These are phyloP conservation scores for Golubevia sp. DNA, from an alignment of 1,284 basidiomycete species.

Conservation along the genomic window DNA sequence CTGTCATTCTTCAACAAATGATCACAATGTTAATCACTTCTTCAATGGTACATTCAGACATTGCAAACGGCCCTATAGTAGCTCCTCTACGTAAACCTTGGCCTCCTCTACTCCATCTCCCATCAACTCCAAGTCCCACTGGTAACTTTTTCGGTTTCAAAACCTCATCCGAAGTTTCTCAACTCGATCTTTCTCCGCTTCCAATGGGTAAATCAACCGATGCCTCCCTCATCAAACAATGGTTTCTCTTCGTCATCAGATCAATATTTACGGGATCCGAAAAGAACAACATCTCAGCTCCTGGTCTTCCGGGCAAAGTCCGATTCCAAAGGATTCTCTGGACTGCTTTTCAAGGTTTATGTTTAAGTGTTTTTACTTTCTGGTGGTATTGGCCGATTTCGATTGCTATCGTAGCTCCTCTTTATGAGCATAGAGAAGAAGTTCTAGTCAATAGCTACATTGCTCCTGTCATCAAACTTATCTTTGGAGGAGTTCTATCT, in stretches of 20 bases:
- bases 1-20: slow-evolving; percentile 50
- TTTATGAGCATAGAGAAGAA: slow-evolving; percentile 29
- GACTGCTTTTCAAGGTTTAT: slow-evolving; percentile 47
- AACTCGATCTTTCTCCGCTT: slow-evolving; percentile 10
- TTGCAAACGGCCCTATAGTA: slow-evolving; percentile 31
- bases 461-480: slow-evolving; percentile 44
- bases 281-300: slow-evolving; percentile 35
- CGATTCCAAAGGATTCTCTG: slow-evolving; percentile 40
- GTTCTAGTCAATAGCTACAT: slow-evolving; percentile 34
- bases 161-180: slow-evolving; percentile 24
- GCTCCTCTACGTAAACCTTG: slow-evolving; percentile 34
- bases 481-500: slow-evolving; percentile 41
- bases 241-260: slow-evolving; percentile 35
- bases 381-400: slow-evolving; percentile 55
- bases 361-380: slow-evolving; percentile 36
- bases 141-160: slow-evolving; percentile 32
- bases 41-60: slow-evolving; percentile 34
- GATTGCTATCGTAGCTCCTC: slow-evolving; percentile 50
- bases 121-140: slow-evolving; percentile 22
- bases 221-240: slow-evolving; percentile 15
- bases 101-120: slow-evolving; percentile 49
- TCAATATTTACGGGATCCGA: slow-evolving; percentile 37
- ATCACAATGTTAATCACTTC: slow-evolving; percentile 51
- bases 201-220: slow-evolving; percentile 34
- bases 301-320: slow-evolving; percentile 31